These are phyloP conservation scores for Diphasiastrum complanatum DNA, from an alignment of 83 land plant species.

Conservation along the genomic window DNA sequence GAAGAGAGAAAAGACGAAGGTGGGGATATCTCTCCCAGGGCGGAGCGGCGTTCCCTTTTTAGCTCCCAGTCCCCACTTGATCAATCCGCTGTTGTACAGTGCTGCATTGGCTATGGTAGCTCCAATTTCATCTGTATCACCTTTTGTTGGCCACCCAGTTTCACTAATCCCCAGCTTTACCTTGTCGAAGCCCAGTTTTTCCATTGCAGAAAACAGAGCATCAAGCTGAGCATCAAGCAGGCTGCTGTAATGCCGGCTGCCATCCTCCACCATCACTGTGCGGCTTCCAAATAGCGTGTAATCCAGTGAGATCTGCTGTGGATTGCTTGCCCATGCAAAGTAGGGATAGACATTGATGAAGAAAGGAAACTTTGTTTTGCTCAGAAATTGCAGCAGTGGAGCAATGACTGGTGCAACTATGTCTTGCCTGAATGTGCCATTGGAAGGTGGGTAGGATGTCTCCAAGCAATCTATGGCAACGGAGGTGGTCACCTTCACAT, in stretches of 20 bases:
- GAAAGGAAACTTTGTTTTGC: constrained; percentile 46
- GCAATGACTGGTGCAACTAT: constrained; percentile 36
- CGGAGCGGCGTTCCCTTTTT: constrained; percentile 21
- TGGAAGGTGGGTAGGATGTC: constrained; percentile 22
- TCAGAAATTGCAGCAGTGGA: constrained; percentile 58
- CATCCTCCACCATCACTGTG: constrained; percentile 11
- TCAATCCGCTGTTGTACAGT: constrained; percentile 16
- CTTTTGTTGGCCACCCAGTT: constrained; percentile 42
- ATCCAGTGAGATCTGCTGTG: constrained; percentile 41
- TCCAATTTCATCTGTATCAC: constrained; percentile 26
- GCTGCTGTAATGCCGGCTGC: constrained; percentile 29
- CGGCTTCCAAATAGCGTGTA: constrained; percentile 42
- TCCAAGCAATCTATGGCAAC: constrained; percentile 24
- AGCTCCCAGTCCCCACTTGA: constrained; percentile 8
- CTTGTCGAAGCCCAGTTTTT: constrained; percentile 18
- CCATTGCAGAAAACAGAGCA: constrained; percentile 34
- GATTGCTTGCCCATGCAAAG: constrained; percentile 26
- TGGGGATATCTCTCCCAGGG: constrained; percentile 13
- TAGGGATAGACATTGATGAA: constrained; percentile 80
- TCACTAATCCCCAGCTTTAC: constrained; percentile 33
- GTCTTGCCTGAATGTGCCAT: constrained; percentile 25
- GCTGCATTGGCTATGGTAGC: constrained; percentile 22
- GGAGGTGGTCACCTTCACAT: constrained; percentile 45
- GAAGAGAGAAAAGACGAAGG: constrained; percentile 15
- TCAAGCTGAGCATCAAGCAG: constrained; percentile 45